These are phyloP conservation scores for Fusarium sp. DNA, from an alignment of 2,329 filamentous ascomycete species.

Conservation along the genomic window DNA sequence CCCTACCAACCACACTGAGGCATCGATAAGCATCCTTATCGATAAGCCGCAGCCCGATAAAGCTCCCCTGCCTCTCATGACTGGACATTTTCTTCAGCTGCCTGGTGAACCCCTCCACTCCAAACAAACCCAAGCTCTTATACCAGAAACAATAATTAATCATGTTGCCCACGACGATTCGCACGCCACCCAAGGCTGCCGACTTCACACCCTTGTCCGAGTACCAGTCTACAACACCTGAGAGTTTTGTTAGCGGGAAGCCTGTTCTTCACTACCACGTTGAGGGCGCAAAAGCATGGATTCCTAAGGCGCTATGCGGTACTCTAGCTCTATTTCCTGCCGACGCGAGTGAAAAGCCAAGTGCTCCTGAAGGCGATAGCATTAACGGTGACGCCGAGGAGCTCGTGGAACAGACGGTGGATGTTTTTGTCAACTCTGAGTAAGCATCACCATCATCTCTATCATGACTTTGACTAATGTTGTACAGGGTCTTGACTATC, in stretches of 20 bases:
- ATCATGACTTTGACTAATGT: constrained; percentile 7
- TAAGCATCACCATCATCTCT: constrained; percentile 49
- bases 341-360: constrained; percentile 51
- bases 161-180: constrained; percentile 67
- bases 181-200: constrained; percentile 65
- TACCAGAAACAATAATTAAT: constrained; percentile 5
- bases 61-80: constrained; percentile 36
- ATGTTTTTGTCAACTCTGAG: constrained; percentile 71
- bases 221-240: constrained; percentile 79
- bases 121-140: constrained; percentile 24
- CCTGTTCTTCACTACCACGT: constrained; percentile 77
- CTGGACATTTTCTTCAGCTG: constrained; percentile 41
- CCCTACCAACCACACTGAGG: not conserved
- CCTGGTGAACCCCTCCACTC: constrained; percentile 41
- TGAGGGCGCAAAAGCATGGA: constrained; percentile 67
- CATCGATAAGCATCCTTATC: constrained; percentile 29
- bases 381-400: constrained; percentile 53
- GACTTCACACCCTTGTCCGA: constrained; percentile 75
- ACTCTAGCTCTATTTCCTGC: constrained; percentile 66
- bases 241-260: constrained; percentile 77
- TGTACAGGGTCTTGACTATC: constrained; percentile 65
- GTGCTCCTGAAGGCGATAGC: constrained; percentile 40
- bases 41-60: constrained; percentile 40
- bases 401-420: constrained; percentile 61
- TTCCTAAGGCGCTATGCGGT: constrained; percentile 66